Conservation (phyloP, 176 grass and related monocot genomes). For the Triticum aestivum region DNA sequence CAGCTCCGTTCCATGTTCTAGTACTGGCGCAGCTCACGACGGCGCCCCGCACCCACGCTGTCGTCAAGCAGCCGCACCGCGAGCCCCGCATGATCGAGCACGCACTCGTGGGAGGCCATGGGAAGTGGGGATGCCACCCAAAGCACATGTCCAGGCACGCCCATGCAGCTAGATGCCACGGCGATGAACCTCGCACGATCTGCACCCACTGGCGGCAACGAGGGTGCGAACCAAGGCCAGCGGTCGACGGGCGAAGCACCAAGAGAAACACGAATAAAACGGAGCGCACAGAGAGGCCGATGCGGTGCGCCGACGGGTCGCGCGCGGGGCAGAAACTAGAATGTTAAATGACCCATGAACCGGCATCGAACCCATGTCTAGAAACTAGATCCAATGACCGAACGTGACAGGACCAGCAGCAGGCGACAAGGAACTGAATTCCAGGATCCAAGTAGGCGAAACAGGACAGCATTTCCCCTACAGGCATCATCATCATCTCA, state of each 20-base stretch:
- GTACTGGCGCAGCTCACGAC: background rate
- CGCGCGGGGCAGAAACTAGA: too few relatives aligned
- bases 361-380: background rate
- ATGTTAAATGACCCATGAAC: background rate
- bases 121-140: conserved; percentile 58
- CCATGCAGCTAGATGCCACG: conserved; percentile 21
- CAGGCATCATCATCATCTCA: too few relatives aligned
- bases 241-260: too few relatives aligned
- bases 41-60: conserved; percentile 12
- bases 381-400: background rate
- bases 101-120: conserved; percentile 72
- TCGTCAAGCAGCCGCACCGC: conserved; percentile 31
- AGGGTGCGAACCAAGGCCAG: too few relatives aligned
- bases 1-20: too few relatives aligned
- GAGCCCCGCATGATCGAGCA: conserved; percentile 31
- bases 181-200: too few relatives aligned
- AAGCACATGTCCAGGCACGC: conserved; percentile 67
- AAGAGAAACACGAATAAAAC: too few relatives aligned
- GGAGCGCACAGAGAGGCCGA: too few relatives aligned
- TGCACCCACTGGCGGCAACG: too few relatives aligned
- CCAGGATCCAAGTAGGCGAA: too few relatives aligned
- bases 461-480: too few relatives aligned
- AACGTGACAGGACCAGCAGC: background rate
- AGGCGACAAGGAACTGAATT: background rate
- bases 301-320: too few relatives aligned